These are phyloP conservation scores for Cercospora beticola DNA, from an alignment of 2,329 filamentous ascomycete species.

Conservation along the genomic window DNA sequence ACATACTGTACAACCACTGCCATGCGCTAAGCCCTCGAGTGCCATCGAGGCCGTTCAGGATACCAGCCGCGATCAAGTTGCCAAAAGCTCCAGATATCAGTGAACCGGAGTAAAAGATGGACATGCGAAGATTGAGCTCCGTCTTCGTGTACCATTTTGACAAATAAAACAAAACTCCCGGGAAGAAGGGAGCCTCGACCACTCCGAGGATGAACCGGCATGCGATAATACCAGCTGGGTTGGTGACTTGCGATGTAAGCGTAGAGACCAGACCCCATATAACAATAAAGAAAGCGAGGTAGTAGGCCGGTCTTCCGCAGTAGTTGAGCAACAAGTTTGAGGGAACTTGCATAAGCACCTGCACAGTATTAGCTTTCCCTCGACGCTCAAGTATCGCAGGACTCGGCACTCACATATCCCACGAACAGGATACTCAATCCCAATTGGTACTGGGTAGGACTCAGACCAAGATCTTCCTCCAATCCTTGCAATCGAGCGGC, in stretches of 20 bases:
- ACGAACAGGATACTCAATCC: slow-evolving; percentile 60
- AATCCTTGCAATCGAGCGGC: slow-evolving; percentile 65
- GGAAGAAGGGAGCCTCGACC: slow-evolving; percentile 52
- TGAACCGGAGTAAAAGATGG: slow-evolving; percentile 66
- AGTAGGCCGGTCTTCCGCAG: slow-evolving; percentile 60
- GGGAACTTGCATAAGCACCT: slow-evolving; percentile 45
- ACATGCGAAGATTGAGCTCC: slow-evolving; percentile 65
- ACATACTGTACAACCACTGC: slow-evolving; percentile 38
- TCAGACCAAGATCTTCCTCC: slow-evolving; percentile 59
- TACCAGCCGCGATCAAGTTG: slow-evolving; percentile 59
- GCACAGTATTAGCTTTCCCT: slow-evolving; percentile 2
- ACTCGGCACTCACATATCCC: slow-evolving; percentile 49
- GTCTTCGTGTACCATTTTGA: slow-evolving; percentile 68
- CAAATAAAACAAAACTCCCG: slow-evolving; percentile 57
- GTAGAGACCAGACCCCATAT: slow-evolving; percentile 71
- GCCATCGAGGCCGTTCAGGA: slow-evolving; percentile 64
- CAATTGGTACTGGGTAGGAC: slow-evolving; percentile 62
- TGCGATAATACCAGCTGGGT: slow-evolving; percentile 33
- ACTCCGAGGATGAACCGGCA: slow-evolving; percentile 64
- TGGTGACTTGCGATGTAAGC: slow-evolving; percentile 33
- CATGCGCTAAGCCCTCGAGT: slow-evolving; percentile 58
- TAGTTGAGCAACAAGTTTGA: slow-evolving; percentile 76
- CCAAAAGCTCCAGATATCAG: slow-evolving; percentile 72
- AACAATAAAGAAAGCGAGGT: slow-evolving; percentile 71
- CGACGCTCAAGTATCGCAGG: background rate